Evolutionary conservation across 306 rosid species (phyloP).

Genomic region (Malus asiatica): DNA sequence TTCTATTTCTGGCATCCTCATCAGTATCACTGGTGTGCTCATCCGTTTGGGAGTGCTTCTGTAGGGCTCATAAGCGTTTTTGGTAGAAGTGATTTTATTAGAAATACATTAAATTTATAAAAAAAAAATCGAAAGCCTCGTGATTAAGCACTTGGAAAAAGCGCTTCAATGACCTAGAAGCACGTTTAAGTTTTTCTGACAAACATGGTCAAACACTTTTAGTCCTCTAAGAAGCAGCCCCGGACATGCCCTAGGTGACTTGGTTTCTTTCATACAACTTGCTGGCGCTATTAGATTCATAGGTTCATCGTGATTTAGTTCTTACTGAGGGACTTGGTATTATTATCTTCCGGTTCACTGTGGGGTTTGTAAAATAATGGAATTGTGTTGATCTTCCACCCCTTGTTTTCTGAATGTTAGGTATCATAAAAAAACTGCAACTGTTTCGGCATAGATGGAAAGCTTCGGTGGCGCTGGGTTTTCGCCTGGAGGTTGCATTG

Average conservation of each 20-base stretch:
- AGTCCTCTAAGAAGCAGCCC: too few species aligned
- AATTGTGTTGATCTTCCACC: conserved; percentile 1
- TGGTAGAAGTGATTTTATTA: too few species aligned
- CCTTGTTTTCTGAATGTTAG: neutral
- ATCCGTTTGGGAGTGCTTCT: too few species aligned
- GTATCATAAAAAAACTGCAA: neutral
- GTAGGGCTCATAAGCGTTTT: too few species aligned
- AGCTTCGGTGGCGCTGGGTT: conserved; percentile 14
- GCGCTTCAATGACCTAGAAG: too few species aligned
- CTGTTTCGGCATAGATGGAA: conserved; percentile 18
- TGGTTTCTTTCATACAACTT: neutral
- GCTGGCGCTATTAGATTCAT: neutral
- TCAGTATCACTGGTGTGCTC: too few species aligned
- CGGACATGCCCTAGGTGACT: too few species aligned
- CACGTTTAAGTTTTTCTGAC: too few species aligned
- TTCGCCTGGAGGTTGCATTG: conserved; percentile 1
- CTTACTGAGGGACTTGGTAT: neutral
- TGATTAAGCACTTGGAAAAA: too few species aligned
- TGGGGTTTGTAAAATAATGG: neutral
- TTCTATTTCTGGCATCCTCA: neutral
- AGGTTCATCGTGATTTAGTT: neutral
- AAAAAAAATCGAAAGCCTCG: too few species aligned
- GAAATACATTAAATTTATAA: too few species aligned
- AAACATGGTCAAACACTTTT: too few species aligned
- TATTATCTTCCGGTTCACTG: neutral